Evolutionary conservation across 2,329 filamentous ascomycete species (phyloP), one percentile per base, ranked within the genome.

Genomic region (Dothideomycetidae sp.): DNA sequence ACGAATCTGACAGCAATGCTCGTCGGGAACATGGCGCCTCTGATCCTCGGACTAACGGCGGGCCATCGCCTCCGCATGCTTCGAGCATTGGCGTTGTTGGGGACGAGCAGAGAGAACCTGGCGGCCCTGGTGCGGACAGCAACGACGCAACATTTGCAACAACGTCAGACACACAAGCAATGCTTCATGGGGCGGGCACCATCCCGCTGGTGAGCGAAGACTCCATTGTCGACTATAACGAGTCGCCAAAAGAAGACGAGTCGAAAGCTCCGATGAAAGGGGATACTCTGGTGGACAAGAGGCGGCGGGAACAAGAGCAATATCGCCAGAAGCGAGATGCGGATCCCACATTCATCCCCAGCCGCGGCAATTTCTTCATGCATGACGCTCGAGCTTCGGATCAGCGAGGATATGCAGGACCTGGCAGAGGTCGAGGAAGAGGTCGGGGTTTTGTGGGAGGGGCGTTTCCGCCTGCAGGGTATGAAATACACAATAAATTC

Each of bases 341-440:
- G 49, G 84, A 93, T 56, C 88, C 88, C 23, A 77, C 86, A 9
- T 93, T 93, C 60, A 88, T 94, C 39, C 88, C 90, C 37, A 94
- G 92, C 53, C 71, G 88, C 47, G 90, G 90, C 42, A 79, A 82
- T 44, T 96, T 96, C 66, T 96, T 94, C 64, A 85, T 96, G 74
- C 88, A 96, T 58, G 90, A 96, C 55, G 78, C 83, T 49, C 73
- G 80, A 39, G 79, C 79, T n/a, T 72, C 78, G 31, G 74, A 76
- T 46, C 71, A 77, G 37, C 88, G 86, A 58, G 80, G 80, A 37
- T 84, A 88, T 58, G 70, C 81, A 40, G 73, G 77, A 10, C 80
- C 78, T 55, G 71, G 71, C 19, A 70, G 78, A 58, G 77, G 74
- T 26, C 64, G 70, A 43, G 69, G 74, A 46, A 66, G 73, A 58